A percentile compares a stretch with the other conserved stretches of the same genome.
Evolutionary conservation across 805 yeast genomes (phyloP).

Genomic region (Myxozyma monticola): DNA sequence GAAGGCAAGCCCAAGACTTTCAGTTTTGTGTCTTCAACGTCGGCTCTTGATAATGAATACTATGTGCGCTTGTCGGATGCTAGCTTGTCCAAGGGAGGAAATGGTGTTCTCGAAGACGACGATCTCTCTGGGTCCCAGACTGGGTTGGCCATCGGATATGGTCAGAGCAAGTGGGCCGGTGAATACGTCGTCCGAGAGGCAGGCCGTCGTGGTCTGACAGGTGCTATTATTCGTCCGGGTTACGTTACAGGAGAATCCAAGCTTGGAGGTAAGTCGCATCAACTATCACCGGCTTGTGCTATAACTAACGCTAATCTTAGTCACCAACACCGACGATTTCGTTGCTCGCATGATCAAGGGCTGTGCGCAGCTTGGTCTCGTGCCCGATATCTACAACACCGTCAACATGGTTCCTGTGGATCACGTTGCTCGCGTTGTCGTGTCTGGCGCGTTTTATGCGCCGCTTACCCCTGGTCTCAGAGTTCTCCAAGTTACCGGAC

Average conservation of each 20-base stretch:
- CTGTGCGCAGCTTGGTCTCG: constrained; percentile 78
- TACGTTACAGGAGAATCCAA: constrained; percentile 84
- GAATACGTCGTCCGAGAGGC: constrained; percentile 87
- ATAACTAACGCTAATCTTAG: constrained; percentile 32
- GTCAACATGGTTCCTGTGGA: constrained; percentile 98
- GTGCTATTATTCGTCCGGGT: constrained; percentile 92
- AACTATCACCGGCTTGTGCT: neutral
- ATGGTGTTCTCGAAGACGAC: constrained; percentile 81
- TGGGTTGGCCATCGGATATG: constrained; percentile 91
- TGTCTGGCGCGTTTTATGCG: constrained; percentile 79
- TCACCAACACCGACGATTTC: constrained; percentile 96
- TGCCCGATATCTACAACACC: constrained; percentile 81
- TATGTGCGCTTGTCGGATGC: constrained; percentile 76
- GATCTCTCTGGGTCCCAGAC: constrained; percentile 74
- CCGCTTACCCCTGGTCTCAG: constrained; percentile 51
- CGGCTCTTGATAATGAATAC: constrained; percentile 82
- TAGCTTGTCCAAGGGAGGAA: constrained; percentile 58
- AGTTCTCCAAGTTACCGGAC: constrained; percentile 96
- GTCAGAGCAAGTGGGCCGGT: constrained; percentile 97
- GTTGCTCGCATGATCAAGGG: constrained; percentile 93
- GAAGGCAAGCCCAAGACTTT: constrained; percentile 82
- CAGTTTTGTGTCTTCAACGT: constrained; percentile 93
- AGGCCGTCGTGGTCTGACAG: constrained; percentile 82
- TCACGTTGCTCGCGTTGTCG: constrained; percentile 90
- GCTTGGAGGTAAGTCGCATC: constrained; percentile 54